These are phyloP conservation scores for Aureobasidium sp. DNA, from an alignment of 2,329 filamentous ascomycete genomes.

Conservation along the genomic window DNA sequence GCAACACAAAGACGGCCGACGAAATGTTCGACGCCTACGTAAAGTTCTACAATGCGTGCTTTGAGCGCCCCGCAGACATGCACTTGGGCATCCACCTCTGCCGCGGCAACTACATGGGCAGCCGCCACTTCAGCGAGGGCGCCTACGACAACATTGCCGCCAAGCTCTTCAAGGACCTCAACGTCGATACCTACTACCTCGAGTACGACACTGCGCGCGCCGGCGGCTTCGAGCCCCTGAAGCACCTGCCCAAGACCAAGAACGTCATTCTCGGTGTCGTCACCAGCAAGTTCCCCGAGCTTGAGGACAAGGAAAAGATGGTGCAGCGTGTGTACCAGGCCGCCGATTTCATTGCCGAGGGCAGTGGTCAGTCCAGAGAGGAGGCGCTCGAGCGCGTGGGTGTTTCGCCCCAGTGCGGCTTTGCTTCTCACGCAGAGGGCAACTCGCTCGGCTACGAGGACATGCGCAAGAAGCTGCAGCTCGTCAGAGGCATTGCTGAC, in stretches of 20 bases:
- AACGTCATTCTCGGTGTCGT: constrained; percentile 37
- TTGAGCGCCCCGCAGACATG: constrained; percentile 59
- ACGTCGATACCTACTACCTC: constrained; percentile 31
- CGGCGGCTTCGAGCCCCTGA: constrained; percentile 36
- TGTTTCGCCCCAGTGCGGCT: constrained; percentile 64
- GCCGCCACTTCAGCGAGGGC: constrained; percentile 36
- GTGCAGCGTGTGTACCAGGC: constrained; percentile 33
- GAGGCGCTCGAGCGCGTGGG: constrained; percentile 60
- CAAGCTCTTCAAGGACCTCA: constrained; percentile 27
- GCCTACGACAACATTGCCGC: constrained; percentile 27
- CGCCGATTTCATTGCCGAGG: constrained; percentile 60
- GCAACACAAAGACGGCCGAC: constrained; percentile 58
- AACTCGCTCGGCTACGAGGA: constrained; percentile 61
- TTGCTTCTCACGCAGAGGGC: constrained; percentile 64
- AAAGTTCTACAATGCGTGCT: constrained; percentile 63
- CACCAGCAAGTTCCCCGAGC: constrained; percentile 36
- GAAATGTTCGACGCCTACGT: constrained; percentile 67
- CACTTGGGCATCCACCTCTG: constrained; percentile 71
- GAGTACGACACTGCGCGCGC: constrained; percentile 39
- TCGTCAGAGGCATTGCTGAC: constrained; percentile 63
- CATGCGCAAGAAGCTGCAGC: constrained; percentile 61
- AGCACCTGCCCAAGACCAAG: constrained; percentile 34
- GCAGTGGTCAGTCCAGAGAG: constrained; percentile 54
- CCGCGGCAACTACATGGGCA: constrained; percentile 38
- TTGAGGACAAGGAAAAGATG: constrained; percentile 38